phyloP scores from a whole-genome alignment of 2,329 filamentous ascomycete genomes.

The Raffaelea deltoideospora region DNA sequence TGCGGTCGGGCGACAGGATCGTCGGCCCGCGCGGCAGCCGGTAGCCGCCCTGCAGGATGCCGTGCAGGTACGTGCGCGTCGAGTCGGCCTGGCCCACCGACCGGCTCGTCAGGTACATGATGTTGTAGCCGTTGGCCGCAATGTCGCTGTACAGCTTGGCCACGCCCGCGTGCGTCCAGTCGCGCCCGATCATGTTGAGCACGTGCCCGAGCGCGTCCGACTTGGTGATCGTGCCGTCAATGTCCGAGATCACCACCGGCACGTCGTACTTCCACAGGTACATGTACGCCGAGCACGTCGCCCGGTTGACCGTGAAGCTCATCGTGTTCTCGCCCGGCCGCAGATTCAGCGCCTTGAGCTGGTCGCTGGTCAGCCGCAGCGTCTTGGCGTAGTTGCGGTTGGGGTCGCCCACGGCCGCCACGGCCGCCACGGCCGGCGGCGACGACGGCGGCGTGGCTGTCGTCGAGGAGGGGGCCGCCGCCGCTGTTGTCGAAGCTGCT shows the following conservation, averaged over 20 bases:
- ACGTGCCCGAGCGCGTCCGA: slow-evolving; percentile 91
- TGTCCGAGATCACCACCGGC: slow-evolving; percentile 94
- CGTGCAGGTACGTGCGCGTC: slow-evolving; percentile 77
- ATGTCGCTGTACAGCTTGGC: slow-evolving; percentile 97
- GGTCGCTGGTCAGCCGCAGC: slow-evolving; percentile 82
- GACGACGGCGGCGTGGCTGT: slow-evolving; percentile 55
- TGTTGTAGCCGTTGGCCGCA: slow-evolving; percentile 89
- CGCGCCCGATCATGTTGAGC: slow-evolving; percentile 87
- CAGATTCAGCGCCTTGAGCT: slow-evolving; percentile 72
- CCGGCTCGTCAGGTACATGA: slow-evolving; percentile 91
- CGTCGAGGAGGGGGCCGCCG: slow-evolving; percentile 12
- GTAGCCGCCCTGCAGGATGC: slow-evolving; percentile 78
- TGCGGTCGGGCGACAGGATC: slow-evolving; percentile 87
- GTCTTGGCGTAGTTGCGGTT: slow-evolving; percentile 94
- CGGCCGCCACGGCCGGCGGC: slow-evolving; percentile 48
- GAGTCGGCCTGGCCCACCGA: slow-evolving; percentile 88
- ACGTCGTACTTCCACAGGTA: slow-evolving; percentile 85
- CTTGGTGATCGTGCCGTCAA: slow-evolving; percentile 97
- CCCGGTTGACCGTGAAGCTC: slow-evolving; percentile 91
- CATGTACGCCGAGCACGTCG: slow-evolving; percentile 83
- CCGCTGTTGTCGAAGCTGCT: not conserved
- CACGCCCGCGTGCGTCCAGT: slow-evolving; percentile 95
- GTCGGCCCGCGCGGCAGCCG: slow-evolving; percentile 79
- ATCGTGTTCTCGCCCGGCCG: slow-evolving; percentile 81
- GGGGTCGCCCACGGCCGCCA: slow-evolving; percentile 42